Evolutionary conservation across 2,329 filamentous ascomycete species (phyloP).

Genomic region (Colletotrichum tropicale): DNA sequence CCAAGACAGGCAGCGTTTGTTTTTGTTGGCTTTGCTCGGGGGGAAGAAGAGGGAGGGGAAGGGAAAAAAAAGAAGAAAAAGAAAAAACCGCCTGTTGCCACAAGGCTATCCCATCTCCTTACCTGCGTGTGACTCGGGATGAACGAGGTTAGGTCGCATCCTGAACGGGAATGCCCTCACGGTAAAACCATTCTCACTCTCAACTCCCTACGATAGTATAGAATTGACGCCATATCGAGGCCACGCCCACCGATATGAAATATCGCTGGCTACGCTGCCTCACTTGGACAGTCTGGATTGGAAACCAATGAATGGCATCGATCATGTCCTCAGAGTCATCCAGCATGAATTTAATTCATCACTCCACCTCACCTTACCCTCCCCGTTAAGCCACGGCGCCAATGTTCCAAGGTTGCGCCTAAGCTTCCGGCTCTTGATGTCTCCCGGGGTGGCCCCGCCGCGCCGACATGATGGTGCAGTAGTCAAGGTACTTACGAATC

Average conservation of each 20-base stretch:
- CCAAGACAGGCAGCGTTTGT: neutral
- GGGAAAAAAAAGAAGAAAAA: too few species aligned
- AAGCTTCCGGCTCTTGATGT: neutral
- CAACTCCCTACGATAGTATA: neutral
- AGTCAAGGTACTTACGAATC: neutral
- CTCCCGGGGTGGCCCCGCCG: neutral
- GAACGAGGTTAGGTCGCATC: neutral
- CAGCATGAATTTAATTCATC: neutral
- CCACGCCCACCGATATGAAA: neutral
- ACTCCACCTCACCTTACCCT: neutral
- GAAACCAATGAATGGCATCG: neutral
- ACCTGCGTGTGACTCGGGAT: neutral
- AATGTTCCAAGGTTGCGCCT: neutral
- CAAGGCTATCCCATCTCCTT: neutral
- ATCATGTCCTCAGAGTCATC: neutral
- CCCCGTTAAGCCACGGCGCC: neutral
- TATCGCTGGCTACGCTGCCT: neutral
- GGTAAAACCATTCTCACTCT: neutral
- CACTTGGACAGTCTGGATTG: neutral
- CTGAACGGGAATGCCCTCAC: neutral
- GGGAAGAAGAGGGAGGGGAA: neutral
- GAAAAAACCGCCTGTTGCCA: neutral
- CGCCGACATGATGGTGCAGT: slow-evolving; percentile 8
- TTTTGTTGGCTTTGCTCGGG: neutral
- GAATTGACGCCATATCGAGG: neutral